phyloP scores from a whole-genome alignment of 495 filamentous ascomycete species.

The Evernia prunastri region DNA sequence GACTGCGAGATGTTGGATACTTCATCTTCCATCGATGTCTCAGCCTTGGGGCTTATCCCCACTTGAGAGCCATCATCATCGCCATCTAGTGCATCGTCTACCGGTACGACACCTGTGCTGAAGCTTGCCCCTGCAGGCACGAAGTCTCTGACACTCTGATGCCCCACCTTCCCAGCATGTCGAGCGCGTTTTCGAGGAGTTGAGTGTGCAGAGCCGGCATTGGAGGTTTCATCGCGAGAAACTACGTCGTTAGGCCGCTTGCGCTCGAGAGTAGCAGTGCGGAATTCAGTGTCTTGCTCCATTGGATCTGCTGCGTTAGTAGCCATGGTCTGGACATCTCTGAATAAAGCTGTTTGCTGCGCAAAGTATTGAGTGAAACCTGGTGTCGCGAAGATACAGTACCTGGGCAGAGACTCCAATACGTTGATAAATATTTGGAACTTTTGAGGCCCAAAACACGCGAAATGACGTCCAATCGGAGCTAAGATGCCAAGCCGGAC shows the following conservation, averaged over 20 bases:
- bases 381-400: not conserved
- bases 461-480: slow-evolving; percentile 17
- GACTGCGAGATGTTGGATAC: not conserved
- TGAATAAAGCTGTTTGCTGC: not conserved
- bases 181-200: slow-evolving; percentile 20
- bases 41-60: not conserved
- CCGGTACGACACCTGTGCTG: slow-evolving; percentile 8
- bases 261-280: slow-evolving; percentile 8
- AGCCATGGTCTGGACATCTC: slow-evolving; percentile 6
- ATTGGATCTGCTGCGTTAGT: not conserved
- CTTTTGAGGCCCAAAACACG: not conserved
- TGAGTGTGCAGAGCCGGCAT: slow-evolving; percentile 6
- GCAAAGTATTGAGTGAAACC: not conserved
- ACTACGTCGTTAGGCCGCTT: slow-evolving; percentile 16
- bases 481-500: not conserved
- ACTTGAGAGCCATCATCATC: not conserved
- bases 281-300: slow-evolving; percentile 14
- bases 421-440: not conserved
- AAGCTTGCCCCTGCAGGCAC: slow-evolving; percentile 16
- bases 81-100: not conserved
- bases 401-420: not conserved
- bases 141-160: slow-evolving; percentile 15
- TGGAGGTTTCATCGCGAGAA: not conserved
- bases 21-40: not conserved
- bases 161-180: not conserved